phyloP scores from a whole-genome alignment of 164 flowering plant species.

The Stephania cephalantha region DNA sequence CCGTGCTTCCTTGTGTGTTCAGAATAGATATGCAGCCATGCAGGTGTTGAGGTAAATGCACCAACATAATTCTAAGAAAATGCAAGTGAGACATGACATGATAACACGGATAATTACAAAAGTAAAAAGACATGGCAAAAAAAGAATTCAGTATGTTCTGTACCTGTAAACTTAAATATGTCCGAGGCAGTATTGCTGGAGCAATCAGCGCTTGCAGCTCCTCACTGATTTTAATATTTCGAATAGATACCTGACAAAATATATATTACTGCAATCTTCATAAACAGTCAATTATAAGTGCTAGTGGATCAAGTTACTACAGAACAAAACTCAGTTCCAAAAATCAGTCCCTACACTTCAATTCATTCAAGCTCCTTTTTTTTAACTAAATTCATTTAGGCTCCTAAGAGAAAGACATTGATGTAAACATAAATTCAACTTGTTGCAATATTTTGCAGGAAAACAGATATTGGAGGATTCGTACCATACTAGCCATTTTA shows the following conservation, averaged over 20 bases:
- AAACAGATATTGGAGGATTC: too few species aligned
- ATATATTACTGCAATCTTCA: not conserved
- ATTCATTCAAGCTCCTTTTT: not conserved
- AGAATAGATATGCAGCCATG: too few species aligned
- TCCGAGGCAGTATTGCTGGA: constrained; percentile 81
- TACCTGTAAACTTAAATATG: constrained; percentile 81
- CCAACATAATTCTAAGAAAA: too few species aligned
- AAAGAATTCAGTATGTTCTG: not conserved
- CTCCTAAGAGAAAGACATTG: too few species aligned
- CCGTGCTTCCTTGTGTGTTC: too few species aligned
- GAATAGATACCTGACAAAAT: constrained; percentile 55
- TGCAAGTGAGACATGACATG: not conserved
- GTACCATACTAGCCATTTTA: not conserved
- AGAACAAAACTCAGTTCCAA: not conserved
- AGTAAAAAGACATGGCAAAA: not conserved
- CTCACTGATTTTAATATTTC: constrained; percentile 64
- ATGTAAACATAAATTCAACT: too few species aligned
- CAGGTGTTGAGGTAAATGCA: too few species aligned
- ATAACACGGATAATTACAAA: not conserved
- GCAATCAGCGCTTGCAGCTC: constrained; percentile 74
- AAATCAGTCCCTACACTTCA: not conserved
- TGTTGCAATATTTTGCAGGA: too few species aligned
- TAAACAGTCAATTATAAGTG: not conserved
- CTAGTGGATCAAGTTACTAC: not conserved
- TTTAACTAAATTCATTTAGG: too few species aligned